Evolutionary conservation across 441 rosid genomes (phyloP).

Genomic region (Syzygium malaccense): DNA sequence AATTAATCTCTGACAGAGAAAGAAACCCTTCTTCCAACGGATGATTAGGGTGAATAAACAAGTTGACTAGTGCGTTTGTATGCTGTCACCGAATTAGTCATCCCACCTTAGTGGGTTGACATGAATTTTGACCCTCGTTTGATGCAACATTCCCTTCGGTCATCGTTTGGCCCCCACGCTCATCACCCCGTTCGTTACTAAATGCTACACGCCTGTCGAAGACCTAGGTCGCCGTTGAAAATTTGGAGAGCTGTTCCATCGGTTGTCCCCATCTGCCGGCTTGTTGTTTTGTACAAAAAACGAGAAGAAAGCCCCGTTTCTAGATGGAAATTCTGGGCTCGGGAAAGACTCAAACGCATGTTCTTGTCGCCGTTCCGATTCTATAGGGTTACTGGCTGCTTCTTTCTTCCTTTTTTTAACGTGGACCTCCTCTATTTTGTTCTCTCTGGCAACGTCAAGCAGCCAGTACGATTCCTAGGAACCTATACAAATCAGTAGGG

Average conservation of each 20-base stretch:
- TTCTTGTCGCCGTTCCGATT: not conserved
- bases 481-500: not conserved
- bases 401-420: not conserved
- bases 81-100: slow-evolving; percentile 23
- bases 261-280: slow-evolving; percentile 20
- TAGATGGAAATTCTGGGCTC: not conserved
- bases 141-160: slow-evolving; percentile 35
- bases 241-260: slow-evolving; percentile 1
- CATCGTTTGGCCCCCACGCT: slow-evolving; percentile 18
- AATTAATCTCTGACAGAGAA: not conserved
- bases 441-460: not conserved
- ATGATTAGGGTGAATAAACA: slow-evolving; percentile 20
- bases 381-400: not conserved
- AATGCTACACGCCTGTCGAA: slow-evolving; percentile 8
- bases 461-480: not conserved
- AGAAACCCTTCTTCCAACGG: slow-evolving; percentile 1
- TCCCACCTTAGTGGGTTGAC: slow-evolving; percentile 39
- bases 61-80: slow-evolving; percentile 29
- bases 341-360: not conserved
- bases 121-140: slow-evolving; percentile 33
- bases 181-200: not conserved
- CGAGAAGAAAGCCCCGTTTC: not conserved
- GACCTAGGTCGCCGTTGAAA: slow-evolving; percentile 11
- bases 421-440: not conserved
- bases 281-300: not conserved